phyloP scores from a whole-genome alignment of 2,329 filamentous ascomycete species.

The Diaporthe batatas region DNA sequence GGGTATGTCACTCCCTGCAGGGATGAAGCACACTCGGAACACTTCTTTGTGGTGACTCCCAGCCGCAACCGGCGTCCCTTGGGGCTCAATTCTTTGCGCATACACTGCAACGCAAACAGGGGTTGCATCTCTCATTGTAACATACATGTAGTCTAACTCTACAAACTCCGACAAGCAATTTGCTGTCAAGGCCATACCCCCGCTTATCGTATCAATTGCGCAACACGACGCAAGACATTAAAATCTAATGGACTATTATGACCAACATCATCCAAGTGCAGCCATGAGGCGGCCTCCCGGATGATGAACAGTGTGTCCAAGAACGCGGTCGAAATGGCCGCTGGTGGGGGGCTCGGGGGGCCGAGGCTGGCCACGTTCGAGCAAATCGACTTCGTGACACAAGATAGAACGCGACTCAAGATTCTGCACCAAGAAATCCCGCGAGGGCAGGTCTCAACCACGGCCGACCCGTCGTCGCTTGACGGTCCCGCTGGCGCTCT shows the following conservation, averaged over 20 bases:
- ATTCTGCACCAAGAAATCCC: not conserved
- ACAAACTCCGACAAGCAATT: conserved; percentile 4
- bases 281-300: not conserved
- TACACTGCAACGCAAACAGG: not conserved
- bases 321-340: not conserved
- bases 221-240: not conserved
- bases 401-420: not conserved
- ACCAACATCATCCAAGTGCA: conserved; percentile 16
- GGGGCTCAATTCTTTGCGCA: not conserved
- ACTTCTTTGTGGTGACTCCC: not conserved
- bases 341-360: not conserved
- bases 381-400: not conserved
- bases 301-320: conserved; percentile 19
- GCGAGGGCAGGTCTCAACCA: conserved; percentile 35
- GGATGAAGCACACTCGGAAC: not conserved
- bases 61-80: not conserved
- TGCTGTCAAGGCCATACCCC: not conserved
- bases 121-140: conserved; percentile 2
- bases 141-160: conserved; percentile 26
- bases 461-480: conserved; percentile 47
- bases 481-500: conserved; percentile 41
- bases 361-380: not conserved
- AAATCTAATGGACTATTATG: conserved; percentile 21
- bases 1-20: not conserved
- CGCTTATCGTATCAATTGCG: conserved; percentile 17